Conservation (phyloP, 768 basidiomycete species). For the Podaxis mareebaensis region DNA sequence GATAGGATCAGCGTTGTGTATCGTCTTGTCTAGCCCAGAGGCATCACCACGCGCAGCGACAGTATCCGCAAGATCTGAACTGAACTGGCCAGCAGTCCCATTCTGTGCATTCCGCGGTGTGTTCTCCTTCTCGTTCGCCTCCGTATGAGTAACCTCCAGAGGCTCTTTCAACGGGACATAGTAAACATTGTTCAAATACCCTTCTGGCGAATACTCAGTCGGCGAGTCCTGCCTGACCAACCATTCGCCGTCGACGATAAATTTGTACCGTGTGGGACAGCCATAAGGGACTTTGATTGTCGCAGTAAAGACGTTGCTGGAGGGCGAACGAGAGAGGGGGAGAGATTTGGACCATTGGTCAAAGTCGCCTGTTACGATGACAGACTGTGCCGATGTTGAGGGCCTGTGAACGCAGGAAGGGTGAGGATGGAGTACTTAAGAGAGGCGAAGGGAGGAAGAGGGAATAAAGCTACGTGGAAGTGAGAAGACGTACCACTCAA, state of each 20-base stretch:
- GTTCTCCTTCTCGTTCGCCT: slow-evolving; percentile 13
- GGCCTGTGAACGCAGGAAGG: slow-evolving; percentile 47
- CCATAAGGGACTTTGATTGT: slow-evolving; percentile 59
- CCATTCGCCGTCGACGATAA: slow-evolving; percentile 77
- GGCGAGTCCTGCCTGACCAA: slow-evolving; percentile 50
- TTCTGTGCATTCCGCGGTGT: slow-evolving; percentile 17
- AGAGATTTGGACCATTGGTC: slow-evolving; percentile 43
- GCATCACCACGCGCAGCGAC: slow-evolving; percentile 39
- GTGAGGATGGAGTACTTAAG: slow-evolving; percentile 9
- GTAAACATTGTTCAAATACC: slow-evolving; percentile 73
- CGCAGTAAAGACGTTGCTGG: slow-evolving; percentile 55
- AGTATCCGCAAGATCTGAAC: slow-evolving; percentile 38
- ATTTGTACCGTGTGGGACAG: slow-evolving; percentile 71
- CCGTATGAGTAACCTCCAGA: slow-evolving; percentile 13
- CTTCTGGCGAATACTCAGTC: slow-evolving; percentile 59
- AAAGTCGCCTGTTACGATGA: slow-evolving; percentile 77
- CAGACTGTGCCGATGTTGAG: slow-evolving; percentile 49
- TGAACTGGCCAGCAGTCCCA: slow-evolving; percentile 30
- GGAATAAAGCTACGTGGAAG: not conserved
- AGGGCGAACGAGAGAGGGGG: slow-evolving; percentile 15
- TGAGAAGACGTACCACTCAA: slow-evolving; percentile 45
- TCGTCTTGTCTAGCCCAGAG: slow-evolving; percentile 38
- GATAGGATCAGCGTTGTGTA: slow-evolving; percentile 41
- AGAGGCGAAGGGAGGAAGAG: not conserved
- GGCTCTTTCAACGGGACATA: slow-evolving; percentile 45